phyloP scores from a whole-genome alignment of 345 rosid species.

The Salix dunnii region DNA sequence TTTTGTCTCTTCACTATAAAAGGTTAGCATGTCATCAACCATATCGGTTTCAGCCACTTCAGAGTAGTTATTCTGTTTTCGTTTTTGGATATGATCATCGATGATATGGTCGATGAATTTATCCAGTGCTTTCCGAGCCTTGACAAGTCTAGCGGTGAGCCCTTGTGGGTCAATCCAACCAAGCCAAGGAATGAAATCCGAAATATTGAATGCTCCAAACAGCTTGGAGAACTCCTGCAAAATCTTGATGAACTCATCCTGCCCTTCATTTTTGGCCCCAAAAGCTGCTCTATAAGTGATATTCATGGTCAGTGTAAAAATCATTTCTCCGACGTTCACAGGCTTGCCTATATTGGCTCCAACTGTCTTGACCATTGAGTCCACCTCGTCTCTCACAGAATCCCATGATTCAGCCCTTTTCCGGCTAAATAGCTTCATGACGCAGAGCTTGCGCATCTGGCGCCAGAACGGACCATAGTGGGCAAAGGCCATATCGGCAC shows the following conservation, averaged over 20 bases:
- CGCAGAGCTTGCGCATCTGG: constrained; percentile 92
- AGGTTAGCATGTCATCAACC: constrained; percentile 87
- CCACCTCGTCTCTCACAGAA: constrained; percentile 86
- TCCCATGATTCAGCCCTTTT: constrained; percentile 93
- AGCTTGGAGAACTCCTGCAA: constrained; percentile 91
- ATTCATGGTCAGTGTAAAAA: constrained; percentile 70
- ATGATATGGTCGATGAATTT: constrained; percentile 70
- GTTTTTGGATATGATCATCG: constrained; percentile 66
- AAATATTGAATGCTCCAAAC: constrained; percentile 86
- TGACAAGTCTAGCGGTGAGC: constrained; percentile 45
- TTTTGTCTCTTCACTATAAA: constrained; percentile 59
- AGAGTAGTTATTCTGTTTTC: neutral
- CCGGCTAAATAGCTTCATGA: constrained; percentile 86
- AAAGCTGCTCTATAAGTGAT: constrained; percentile 80
- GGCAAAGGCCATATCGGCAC: constrained; percentile 96
- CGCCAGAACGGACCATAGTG: constrained; percentile 97
- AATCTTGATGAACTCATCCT: constrained; percentile 69
- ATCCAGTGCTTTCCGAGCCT: constrained; percentile 68
- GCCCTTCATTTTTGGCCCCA: constrained; percentile 60
- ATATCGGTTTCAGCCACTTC: constrained; percentile 55
- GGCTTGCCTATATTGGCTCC: constrained; percentile 44
- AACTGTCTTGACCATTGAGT: constrained; percentile 37
- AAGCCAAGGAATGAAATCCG: constrained; percentile 75
- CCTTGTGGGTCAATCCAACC: constrained; percentile 70
- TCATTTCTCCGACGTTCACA: constrained; percentile 68